These are phyloP conservation scores for Yamadazyma taylorii DNA, from an alignment of 1,139 yeast genomes.

Conservation along the genomic window DNA sequence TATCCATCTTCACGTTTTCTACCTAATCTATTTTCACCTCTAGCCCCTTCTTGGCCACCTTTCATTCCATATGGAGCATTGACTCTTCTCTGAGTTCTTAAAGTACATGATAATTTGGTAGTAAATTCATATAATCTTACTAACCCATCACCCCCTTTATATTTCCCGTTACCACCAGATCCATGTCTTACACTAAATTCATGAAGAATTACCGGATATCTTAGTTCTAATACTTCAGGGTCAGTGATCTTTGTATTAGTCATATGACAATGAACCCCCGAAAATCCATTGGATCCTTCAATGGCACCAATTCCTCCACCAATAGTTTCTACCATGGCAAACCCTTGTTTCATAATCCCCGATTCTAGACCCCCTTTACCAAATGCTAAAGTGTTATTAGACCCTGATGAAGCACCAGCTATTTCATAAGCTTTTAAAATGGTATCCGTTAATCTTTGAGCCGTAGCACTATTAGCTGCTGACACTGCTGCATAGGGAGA, in stretches of 20 bases:
- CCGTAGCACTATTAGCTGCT: slow-evolving; percentile 48
- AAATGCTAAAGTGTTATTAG: slow-evolving; percentile 11
- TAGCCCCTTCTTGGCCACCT: slow-evolving; percentile 44
- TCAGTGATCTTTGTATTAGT: slow-evolving; percentile 44
- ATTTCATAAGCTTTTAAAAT: slow-evolving; percentile 10
- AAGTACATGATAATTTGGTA: slow-evolving; percentile 17
- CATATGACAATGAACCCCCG: slow-evolving; percentile 48
- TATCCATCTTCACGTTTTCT: slow-evolving; percentile 21
- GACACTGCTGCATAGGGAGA: slow-evolving; percentile 42
- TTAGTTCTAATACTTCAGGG: slow-evolving; percentile 36
- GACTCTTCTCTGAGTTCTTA: slow-evolving; percentile 22
- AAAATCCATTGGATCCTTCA: slow-evolving; percentile 30
- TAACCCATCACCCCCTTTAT: slow-evolving; percentile 34
- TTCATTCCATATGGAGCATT: slow-evolving; percentile 21
- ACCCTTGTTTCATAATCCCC: slow-evolving; percentile 16
- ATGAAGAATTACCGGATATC: slow-evolving; percentile 33
- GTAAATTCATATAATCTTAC: slow-evolving; percentile 21
- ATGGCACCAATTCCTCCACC: slow-evolving; percentile 17
- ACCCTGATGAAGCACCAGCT: slow-evolving; percentile 10
- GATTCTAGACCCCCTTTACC: slow-evolving; percentile 15
- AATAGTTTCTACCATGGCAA: slow-evolving; percentile 16
- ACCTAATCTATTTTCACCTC: slow-evolving; percentile 62
- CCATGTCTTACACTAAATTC: slow-evolving; percentile 29
- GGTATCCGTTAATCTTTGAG: slow-evolving; percentile 42
- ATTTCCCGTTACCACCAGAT: slow-evolving; percentile 37